Conservation (phyloP, 495 filamentous ascomycete genomes). For the Aspergillus mulundensis region DNA sequence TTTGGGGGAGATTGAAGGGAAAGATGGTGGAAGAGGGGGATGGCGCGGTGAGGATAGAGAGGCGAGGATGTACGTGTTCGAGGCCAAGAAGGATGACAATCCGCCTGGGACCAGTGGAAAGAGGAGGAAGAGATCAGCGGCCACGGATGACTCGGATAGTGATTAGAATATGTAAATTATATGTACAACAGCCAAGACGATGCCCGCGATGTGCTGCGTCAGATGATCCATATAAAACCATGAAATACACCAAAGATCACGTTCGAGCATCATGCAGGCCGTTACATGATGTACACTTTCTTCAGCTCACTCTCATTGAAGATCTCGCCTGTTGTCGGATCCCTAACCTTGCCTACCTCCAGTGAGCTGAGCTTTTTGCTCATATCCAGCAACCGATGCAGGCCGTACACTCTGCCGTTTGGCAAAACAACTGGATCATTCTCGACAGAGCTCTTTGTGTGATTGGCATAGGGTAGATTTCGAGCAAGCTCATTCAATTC, state of each 20-base stretch:
- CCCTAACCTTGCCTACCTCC: conserved; percentile 63
- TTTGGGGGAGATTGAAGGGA: conserved; percentile 67
- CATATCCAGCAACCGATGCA: conserved; percentile 66
- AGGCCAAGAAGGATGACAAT: conserved; percentile 52
- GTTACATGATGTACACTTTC: conserved; percentile 84
- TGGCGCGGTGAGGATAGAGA: conserved; percentile 79
- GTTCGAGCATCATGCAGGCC: not conserved
- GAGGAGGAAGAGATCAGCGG: conserved; percentile 40
- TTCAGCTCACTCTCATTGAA: conserved; percentile 59
- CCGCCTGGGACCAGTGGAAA: not conserved
- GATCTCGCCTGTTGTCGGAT: conserved; percentile 70
- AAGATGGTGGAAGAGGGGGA: conserved; percentile 48
- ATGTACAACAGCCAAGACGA: conserved; percentile 1
- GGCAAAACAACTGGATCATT: conserved; percentile 81
- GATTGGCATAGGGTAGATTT: conserved; percentile 87
- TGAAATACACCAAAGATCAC: not conserved
- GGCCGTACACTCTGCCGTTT: conserved; percentile 81
- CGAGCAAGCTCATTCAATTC: conserved; percentile 89
- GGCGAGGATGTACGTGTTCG: conserved; percentile 77
- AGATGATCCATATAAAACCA: not conserved
- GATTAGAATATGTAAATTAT: conserved; percentile 17
- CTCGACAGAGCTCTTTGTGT: conserved; percentile 88
- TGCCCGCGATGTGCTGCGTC: not conserved
- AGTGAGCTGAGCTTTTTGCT: conserved; percentile 59
- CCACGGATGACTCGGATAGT: conserved; percentile 43